phyloP scores from a whole-genome alignment of 768 basidiomycete genomes.

The Pluteus cervinus region DNA sequence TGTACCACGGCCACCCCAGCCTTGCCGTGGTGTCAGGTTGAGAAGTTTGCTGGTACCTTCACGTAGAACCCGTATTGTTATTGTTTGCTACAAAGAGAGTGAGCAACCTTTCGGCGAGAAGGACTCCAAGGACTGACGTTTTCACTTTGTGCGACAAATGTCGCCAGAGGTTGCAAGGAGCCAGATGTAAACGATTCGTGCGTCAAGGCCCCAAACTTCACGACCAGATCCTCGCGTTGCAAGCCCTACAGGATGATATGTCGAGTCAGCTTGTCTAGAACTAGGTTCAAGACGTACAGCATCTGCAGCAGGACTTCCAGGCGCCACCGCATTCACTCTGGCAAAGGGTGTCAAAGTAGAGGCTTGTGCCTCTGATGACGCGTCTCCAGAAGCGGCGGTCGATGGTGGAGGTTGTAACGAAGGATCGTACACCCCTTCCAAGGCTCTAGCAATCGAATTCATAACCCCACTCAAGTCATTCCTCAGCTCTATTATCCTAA shows the following conservation, averaged over 20 bases:
- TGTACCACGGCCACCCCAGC: slow-evolving; percentile 86
- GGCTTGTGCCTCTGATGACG: slow-evolving; percentile 4
- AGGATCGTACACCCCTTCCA: slow-evolving; percentile 67
- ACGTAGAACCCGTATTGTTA: slow-evolving; percentile 55
- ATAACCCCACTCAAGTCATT: slow-evolving; percentile 71
- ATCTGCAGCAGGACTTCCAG: slow-evolving; percentile 73
- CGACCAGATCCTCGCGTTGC: slow-evolving; percentile 59
- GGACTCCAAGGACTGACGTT: slow-evolving; percentile 44
- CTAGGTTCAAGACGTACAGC: slow-evolving; percentile 46
- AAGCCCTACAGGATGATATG: slow-evolving; percentile 45
- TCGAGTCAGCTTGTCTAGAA: neutral
- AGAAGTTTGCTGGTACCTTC: slow-evolving; percentile 38
- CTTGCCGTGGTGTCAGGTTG: slow-evolving; percentile 59
- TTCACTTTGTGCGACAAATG: slow-evolving; percentile 71
- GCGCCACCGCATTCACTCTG: slow-evolving; percentile 74
- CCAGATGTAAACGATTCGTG: slow-evolving; percentile 41
- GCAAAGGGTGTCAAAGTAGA: slow-evolving; percentile 53
- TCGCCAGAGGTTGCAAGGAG: slow-evolving; percentile 61
- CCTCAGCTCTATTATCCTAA: slow-evolving; percentile 70
- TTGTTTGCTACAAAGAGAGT: slow-evolving; percentile 38
- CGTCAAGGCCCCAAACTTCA: slow-evolving; percentile 67
- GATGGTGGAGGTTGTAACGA: slow-evolving; percentile 14
- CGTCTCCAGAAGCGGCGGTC: slow-evolving; percentile 6
- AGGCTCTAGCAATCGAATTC: slow-evolving; percentile 57
- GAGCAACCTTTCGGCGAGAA: neutral